Evolutionary conservation across 495 filamentous ascomycete species (phyloP), one percentile per base, ranked within the genome.

Genomic region (Parathielavia appendiculata): DNA sequence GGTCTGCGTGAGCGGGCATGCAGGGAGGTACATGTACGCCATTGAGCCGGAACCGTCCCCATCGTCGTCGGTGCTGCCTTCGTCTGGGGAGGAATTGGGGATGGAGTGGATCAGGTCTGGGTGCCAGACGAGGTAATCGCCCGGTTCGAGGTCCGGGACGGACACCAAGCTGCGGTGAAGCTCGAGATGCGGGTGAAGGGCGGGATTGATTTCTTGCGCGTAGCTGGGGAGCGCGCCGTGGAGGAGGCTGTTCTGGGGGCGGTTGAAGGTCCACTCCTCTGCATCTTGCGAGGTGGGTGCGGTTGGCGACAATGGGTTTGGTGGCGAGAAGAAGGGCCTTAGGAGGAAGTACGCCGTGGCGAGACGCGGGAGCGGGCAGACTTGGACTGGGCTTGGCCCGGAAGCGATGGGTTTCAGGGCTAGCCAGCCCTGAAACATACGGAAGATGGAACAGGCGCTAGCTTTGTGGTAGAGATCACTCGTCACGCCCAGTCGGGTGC

Each of bases 61-160:
- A 6, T 30, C 3, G 26, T 30, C 6, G 26, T 30, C 3, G 45
- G 4, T 43, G 32, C 14, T 5, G 35, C 1, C 9, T 5, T 17
- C 16, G 34, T 17, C 17, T 44, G 9, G 4, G 11, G 32, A 35
- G 45, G 8, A 9, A 30, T 50, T 17, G 35, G 69, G 56, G 41
- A 65, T 57, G 40, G 64, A 59, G 62, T 76, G 68, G 16, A 75
- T 66, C 10, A 67, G 62, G 39, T 86, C 91, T 57, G 90, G 92
- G 69, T 96, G 91, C 91, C 91, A 96, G 17, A 86, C 81, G 5
- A 95, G 89, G 68, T 88, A 95, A 70, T 96, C 91, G 10, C 91
- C 91, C 2, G 91, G 88, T 32, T 80, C 75, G 40, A 95, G 83
- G 12, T 71, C 68, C 0, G 91, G 91, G 4, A 93, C 74, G 38